A percentile compares a stretch with the other conserved stretches of the same genome.
Conservation (phyloP, 2,329 filamentous ascomycete genomes). For the Fusarium sp. region DNA sequence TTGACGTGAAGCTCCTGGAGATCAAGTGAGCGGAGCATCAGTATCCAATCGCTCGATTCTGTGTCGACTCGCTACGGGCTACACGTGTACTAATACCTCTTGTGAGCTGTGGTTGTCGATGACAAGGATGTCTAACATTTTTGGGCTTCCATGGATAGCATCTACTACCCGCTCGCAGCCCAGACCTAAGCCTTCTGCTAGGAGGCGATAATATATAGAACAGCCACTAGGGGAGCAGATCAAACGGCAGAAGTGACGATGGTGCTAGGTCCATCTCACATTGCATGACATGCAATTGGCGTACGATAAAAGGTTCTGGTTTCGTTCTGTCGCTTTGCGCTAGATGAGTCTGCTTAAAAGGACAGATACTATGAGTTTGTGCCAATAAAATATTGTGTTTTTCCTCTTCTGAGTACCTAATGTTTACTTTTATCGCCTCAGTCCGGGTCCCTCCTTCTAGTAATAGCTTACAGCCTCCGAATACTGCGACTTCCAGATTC, state of each 20-base stretch:
- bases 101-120: constrained; percentile 10
- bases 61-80: constrained; percentile 18
- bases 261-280: constrained; percentile 55
- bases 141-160: constrained; percentile 13
- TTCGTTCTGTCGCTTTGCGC: constrained; percentile 34
- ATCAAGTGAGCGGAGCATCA: constrained; percentile 70
- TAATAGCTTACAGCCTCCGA: no score
- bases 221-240: constrained; percentile 30
- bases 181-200: constrained; percentile 55
- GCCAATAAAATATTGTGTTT: constrained; percentile 36
- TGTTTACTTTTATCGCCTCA: not conserved
- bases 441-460: not conserved
- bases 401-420: constrained; percentile 9
- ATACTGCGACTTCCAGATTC: no score
- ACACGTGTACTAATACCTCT: constrained; percentile 42
- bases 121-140: constrained; percentile 11
- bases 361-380: constrained; percentile 32
- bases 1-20: constrained; percentile 87
- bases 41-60: constrained; percentile 16
- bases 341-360: constrained; percentile 21
- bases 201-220: constrained; percentile 27
- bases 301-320: constrained; percentile 49
- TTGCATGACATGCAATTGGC: constrained; percentile 62
- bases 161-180: constrained; percentile 37
- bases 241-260: constrained; percentile 55